Evolutionary conservation across 1,139 yeast species (phyloP).

Genomic region (Taphrina communis): DNA sequence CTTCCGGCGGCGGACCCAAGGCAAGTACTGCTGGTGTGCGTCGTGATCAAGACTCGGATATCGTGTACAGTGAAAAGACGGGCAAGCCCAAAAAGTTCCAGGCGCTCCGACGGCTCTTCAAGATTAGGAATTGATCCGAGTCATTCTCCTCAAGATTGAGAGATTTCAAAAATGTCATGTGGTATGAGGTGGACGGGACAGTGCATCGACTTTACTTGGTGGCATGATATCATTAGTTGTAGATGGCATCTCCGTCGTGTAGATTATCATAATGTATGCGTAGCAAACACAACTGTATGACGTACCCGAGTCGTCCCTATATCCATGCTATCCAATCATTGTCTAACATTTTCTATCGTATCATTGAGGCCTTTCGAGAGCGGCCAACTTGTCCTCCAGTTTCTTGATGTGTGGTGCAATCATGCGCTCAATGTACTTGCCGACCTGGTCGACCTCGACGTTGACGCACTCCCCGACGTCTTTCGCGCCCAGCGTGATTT

Average conservation of each 20-base stretch:
- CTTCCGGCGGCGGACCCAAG: not conserved
- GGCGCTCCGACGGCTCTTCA: conserved; percentile 32
- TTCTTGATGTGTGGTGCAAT: conserved; percentile 63
- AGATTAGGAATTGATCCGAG: conserved; percentile 14
- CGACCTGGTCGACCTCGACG: conserved; percentile 92
- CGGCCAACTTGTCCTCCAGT: conserved; percentile 32
- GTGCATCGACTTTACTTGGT: too few relatives aligned
- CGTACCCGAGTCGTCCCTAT: not conserved
- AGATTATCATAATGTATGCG: conserved; percentile 1
- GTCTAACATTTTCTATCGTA: not conserved
- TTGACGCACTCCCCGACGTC: conserved; percentile 70
- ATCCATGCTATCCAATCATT: not conserved
- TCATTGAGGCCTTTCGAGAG: not conserved
- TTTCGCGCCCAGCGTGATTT: conserved; percentile 69
- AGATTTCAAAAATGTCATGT: too few relatives aligned
- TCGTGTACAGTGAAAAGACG: conserved; percentile 15
- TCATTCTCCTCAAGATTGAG: too few relatives aligned
- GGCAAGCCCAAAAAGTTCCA: conserved; percentile 40
- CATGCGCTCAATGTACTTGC: conserved; percentile 88
- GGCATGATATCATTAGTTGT: not conserved
- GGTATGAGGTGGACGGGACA: too few relatives aligned
- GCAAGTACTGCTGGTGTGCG: not conserved
- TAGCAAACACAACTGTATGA: conserved; percentile 3
- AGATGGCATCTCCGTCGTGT: conserved; percentile 9
- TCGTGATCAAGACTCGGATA: conserved; percentile 1